phyloP scores from a whole-genome alignment of 2,329 filamentous ascomycete species.

The Catunica adiposa region DNA sequence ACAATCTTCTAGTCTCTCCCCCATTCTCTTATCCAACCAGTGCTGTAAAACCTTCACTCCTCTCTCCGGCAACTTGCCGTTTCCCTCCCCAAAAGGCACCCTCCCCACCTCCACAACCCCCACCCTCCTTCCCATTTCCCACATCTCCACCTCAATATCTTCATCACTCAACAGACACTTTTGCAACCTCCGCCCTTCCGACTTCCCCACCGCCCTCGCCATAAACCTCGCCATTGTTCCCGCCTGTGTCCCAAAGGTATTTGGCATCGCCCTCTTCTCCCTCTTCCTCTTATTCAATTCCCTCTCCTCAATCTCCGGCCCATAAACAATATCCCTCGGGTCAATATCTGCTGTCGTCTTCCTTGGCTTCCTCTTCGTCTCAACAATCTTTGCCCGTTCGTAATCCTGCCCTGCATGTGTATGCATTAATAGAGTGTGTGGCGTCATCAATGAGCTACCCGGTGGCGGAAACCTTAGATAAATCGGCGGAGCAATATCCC shows the following conservation, averaged over 20 bases:
- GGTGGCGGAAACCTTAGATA: constrained; percentile 33
- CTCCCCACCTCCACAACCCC: background rate
- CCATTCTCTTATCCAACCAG: constrained; percentile 1
- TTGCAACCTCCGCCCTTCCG: background rate
- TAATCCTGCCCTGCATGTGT: constrained; percentile 17
- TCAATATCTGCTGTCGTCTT: constrained; percentile 35
- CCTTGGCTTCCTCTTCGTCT: constrained; percentile 21
- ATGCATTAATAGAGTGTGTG: constrained; percentile 32
- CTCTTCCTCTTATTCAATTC: background rate
- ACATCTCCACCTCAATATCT: background rate
- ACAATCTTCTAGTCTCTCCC: background rate
- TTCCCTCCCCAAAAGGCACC: background rate
- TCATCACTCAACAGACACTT: background rate
- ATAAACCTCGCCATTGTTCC: constrained; percentile 8
- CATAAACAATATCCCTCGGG: constrained; percentile 29
- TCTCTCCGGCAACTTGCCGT: background rate
- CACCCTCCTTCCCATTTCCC: background rate
- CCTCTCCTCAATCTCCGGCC: constrained; percentile 14
- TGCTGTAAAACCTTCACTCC: background rate
- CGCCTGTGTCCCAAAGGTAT: constrained; percentile 10
- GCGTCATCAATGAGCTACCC: constrained; percentile 31
- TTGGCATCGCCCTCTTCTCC: background rate
- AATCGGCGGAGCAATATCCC: constrained; percentile 23
- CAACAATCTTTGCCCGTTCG: constrained; percentile 25
- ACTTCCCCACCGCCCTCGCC: constrained; percentile 17